A percentile compares a stretch with the other conserved stretches of the same genome.
phyloP scores from a whole-genome alignment of 345 rosid genomes.

The Capsella bursapastoris region DNA sequence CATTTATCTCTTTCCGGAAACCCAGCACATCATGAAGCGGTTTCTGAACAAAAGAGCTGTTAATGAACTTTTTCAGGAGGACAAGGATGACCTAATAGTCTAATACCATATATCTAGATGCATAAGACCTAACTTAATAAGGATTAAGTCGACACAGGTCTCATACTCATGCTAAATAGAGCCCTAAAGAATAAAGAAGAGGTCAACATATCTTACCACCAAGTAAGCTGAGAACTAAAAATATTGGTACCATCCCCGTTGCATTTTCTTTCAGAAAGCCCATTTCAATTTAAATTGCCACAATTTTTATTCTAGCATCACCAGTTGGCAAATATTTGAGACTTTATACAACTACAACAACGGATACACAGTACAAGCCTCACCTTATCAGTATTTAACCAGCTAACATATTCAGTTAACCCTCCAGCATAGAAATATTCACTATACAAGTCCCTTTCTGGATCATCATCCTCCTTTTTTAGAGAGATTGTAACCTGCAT shows the following conservation, averaged over 20 bases:
- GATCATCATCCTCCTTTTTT: slow-evolving; percentile 64
- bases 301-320: slow-evolving; percentile 3
- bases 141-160: slow-evolving; percentile 9
- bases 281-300: not conserved
- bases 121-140: slow-evolving; percentile 25
- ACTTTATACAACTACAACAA: slow-evolving; percentile 26
- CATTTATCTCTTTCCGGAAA: slow-evolving; percentile 71
- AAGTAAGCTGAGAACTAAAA: slow-evolving; percentile 27
- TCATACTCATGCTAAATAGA: slow-evolving; percentile 7
- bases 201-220: slow-evolving; percentile 26
- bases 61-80: slow-evolving; percentile 26
- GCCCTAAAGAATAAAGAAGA: slow-evolving; percentile 21
- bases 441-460: slow-evolving; percentile 58
- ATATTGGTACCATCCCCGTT: slow-evolving; percentile 2
- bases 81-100: slow-evolving; percentile 10
- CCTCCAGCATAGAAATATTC: slow-evolving; percentile 90
- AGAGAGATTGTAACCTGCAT: slow-evolving; percentile 78
- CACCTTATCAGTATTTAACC: slow-evolving; percentile 93
- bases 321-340: slow-evolving; percentile 7
- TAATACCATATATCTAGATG: slow-evolving; percentile 6
- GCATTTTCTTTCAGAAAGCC: slow-evolving; percentile 21
- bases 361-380: slow-evolving; percentile 22
- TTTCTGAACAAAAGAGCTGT: slow-evolving; percentile 58
- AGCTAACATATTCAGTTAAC: slow-evolving; percentile 81
- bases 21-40: slow-evolving; percentile 88